Base-by-base conservation (phyloP, 345 rosid species). In the Salix brachista region DNA sequence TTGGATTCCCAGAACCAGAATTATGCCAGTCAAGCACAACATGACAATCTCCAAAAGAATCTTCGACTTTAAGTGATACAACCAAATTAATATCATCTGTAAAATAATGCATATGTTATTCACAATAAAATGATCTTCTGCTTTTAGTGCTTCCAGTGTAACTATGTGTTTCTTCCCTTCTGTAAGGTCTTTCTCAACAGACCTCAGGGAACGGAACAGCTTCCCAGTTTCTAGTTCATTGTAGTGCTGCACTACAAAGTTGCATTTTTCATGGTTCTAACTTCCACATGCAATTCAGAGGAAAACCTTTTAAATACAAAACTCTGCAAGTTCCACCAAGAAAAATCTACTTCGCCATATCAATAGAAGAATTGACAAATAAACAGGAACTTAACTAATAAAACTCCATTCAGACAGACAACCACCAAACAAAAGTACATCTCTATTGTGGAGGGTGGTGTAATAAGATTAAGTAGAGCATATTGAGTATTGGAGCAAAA, bases 211-310 rank as follows among this genome's bases (percentile, higher is more conserved):
- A 61, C 80, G 83, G 62, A 81, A 86, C 5, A 73, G 78, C 25
- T 25, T 50, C 70, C 85, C 79, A 75, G 84, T 84, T 46, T 77
- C 86, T 7, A 87, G 85, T 76, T 87, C 86, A 77, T 80, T 75
- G 79, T 80, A 84, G 73, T 36, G 71, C 88, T 84, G 86, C 83
- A 76, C 39, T 67, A 58, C 10, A 69, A 73, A 10, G 32, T 66
- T 12, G 30, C 42, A 54, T 17, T 18, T 9, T 58, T n/a, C 17
- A 16, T 12, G 21, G 21, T 28, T 68, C 26, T 58, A 67, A 39
- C 16, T 37, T 26, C 19, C 65, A 81, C 67, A 46, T 21, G 65
- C 30, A 77, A 72, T 52, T 36, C 23, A 26, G 39, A 13, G 28
- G 56, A 56, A 65, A 48, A 56, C 71, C 41, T 69, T 44, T 28